phyloP scores from a whole-genome alignment of 1,284 basidiomycete species.

The Cryptococcus sp. region DNA sequence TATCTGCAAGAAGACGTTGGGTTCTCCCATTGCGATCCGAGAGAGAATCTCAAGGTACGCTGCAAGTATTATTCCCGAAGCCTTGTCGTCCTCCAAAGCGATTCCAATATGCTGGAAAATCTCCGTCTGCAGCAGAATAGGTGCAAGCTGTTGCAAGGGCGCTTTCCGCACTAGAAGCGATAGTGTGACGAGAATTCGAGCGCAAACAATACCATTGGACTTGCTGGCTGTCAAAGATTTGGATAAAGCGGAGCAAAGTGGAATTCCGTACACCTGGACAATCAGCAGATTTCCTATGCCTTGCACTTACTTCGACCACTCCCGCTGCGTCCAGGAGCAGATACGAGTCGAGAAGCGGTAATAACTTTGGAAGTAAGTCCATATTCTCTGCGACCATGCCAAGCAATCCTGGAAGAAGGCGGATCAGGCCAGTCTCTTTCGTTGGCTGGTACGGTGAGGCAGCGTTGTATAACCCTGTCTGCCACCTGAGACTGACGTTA shows the following conservation, averaged over 20 bases:
- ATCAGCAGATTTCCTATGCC: neutral
- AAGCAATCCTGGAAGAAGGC: constrained; percentile 68
- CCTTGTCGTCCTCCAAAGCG: constrained; percentile 52
- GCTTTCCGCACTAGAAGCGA: constrained; percentile 36
- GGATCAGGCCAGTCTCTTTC: constrained; percentile 58
- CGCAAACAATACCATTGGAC: constrained; percentile 29
- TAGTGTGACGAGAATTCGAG: constrained; percentile 37
- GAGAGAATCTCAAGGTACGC: constrained; percentile 45
- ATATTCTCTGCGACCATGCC: constrained; percentile 67
- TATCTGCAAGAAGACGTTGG: constrained; percentile 44
- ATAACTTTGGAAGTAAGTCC: constrained; percentile 70
- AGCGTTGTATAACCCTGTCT: constrained; percentile 69
- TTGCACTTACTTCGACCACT: constrained; percentile 64
- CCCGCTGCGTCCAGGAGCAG: constrained; percentile 68
- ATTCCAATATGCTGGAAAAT: constrained; percentile 47
- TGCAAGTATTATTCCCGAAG: constrained; percentile 47
- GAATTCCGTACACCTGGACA: constrained; percentile 30
- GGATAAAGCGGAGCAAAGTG: constrained; percentile 35
- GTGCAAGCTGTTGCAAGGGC: constrained; percentile 37
- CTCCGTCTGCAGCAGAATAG: constrained; percentile 39
- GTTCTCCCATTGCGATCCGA: constrained; percentile 46
- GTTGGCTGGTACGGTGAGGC: constrained; percentile 58
- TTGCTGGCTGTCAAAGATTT: constrained; percentile 36
- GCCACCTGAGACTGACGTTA: constrained; percentile 58
- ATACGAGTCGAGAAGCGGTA: constrained; percentile 76